phyloP scores from a whole-genome alignment of 23 red algal genomes.

The Gracilaria caudata region DNA sequence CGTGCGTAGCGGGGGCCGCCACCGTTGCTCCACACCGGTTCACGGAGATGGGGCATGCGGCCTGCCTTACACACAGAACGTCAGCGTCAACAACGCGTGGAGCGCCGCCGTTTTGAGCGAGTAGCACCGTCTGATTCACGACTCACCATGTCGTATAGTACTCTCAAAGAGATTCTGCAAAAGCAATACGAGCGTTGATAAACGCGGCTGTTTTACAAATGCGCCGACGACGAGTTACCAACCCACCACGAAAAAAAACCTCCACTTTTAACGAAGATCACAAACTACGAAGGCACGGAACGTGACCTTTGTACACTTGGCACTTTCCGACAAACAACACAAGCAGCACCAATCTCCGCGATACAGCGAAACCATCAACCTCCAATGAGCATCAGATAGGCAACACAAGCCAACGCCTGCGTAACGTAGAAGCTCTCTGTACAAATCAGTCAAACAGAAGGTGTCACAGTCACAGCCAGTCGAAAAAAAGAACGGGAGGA shows the following conservation, averaged over 20 bases:
- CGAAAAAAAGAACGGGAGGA: not conserved
- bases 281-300: too few species aligned
- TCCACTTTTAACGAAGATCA: too few species aligned
- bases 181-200: too few species aligned
- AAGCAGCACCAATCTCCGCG: not conserved
- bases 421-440: constrained; percentile 4
- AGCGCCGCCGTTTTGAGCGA: too few species aligned
- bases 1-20: not conserved
- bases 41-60: not conserved
- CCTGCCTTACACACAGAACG: not conserved
- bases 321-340: too few species aligned
- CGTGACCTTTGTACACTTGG: too few species aligned
- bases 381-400: not conserved
- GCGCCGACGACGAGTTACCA: too few species aligned
- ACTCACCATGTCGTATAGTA: too few species aligned
- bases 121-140: too few species aligned
- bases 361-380: not conserved
- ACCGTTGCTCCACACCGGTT: not conserved
- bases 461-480: not conserved
- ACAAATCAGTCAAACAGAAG: constrained; percentile 1
- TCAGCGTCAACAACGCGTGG: too few species aligned
- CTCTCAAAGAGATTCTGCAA: too few species aligned
- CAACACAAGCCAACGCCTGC: not conserved
- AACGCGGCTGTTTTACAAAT: too few species aligned
- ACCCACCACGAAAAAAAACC: not conserved